phyloP scores from a whole-genome alignment of 208 protist genomes.

The Vickermania ingenoplastis region DNA sequence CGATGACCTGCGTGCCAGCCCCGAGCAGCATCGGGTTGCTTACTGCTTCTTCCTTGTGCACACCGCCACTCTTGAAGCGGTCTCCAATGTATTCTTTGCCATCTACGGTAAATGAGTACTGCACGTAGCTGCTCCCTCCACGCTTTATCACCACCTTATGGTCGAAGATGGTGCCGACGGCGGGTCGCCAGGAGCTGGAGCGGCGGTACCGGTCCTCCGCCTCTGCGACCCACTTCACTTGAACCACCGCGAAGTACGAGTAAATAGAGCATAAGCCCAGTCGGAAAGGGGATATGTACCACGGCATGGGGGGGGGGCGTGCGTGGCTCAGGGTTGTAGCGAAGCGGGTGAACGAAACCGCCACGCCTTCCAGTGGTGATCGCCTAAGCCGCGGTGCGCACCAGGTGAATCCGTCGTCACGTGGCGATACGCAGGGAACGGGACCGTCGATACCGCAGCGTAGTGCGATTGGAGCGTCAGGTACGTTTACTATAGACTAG shows the following conservation, averaged over 20 bases:
- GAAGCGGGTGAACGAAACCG: too few relatives aligned
- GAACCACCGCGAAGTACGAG: slow-evolving; percentile 53
- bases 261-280: slow-evolving; percentile 66
- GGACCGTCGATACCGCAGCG: too few relatives aligned
- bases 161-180: slow-evolving; percentile 80
- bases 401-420: too few relatives aligned
- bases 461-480: too few relatives aligned
- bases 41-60: slow-evolving; percentile 82
- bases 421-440: too few relatives aligned
- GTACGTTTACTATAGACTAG: too few relatives aligned
- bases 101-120: slow-evolving; percentile 77
- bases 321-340: neutral
- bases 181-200: slow-evolving; percentile 73
- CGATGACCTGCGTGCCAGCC: slow-evolving; percentile 74
- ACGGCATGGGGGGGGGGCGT: slow-evolving; percentile 39
- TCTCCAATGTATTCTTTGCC: slow-evolving; percentile 66
- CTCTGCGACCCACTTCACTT: slow-evolving; percentile 59
- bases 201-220: slow-evolving; percentile 79
- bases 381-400: too few relatives aligned
- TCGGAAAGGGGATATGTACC: slow-evolving; percentile 77
- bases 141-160: slow-evolving; percentile 84
- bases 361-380: neutral
- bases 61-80: slow-evolving; percentile 73
- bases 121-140: slow-evolving; percentile 67
- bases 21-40: slow-evolving; percentile 71